Percentiles rank a stretch among this genome's conserved stretches.
Evolutionary conservation across 139 green algal species (phyloP).

Genomic region (Ettlia oleoabundans): DNA sequence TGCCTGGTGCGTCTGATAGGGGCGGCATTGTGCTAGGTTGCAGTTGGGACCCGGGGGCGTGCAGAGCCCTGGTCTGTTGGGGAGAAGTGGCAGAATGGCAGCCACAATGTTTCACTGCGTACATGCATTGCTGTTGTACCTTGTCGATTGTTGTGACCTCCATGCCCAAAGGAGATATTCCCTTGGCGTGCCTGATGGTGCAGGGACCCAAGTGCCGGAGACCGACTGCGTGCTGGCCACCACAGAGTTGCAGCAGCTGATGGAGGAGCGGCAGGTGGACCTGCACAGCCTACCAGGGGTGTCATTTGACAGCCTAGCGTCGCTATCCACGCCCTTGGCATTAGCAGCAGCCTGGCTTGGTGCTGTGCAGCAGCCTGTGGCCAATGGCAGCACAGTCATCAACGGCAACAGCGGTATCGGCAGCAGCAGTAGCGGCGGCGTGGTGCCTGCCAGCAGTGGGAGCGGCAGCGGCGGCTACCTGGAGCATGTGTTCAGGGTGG

Average conservation of each 20-base stretch:
- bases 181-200: background rate
- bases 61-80: no score
- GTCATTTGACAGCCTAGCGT: slow-evolving; percentile 49
- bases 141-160: background rate
- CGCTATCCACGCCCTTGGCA: no score
- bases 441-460: background rate
- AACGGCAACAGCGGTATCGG: background rate
- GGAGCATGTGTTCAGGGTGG: slow-evolving; percentile 81
- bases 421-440: background rate
- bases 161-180: background rate
- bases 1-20: slow-evolving; percentile 37
- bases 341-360: background rate
- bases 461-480: slow-evolving; percentile 86
- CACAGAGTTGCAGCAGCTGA: slow-evolving; percentile 79
- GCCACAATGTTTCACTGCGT: no score
- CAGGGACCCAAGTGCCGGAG: slow-evolving; percentile 66
- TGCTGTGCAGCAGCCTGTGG: background rate
- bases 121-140: no score
- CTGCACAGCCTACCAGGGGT: slow-evolving; percentile 20
- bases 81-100: no score
- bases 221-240: slow-evolving; percentile 95
- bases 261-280: slow-evolving; percentile 58
- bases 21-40: background rate
- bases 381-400: background rate
- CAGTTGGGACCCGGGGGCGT: no score